Percentiles rank a stretch among this genome's conserved stretches.
Conservation (phyloP, 2,329 filamentous ascomycete species). For the Fusarium subtropicale region DNA sequence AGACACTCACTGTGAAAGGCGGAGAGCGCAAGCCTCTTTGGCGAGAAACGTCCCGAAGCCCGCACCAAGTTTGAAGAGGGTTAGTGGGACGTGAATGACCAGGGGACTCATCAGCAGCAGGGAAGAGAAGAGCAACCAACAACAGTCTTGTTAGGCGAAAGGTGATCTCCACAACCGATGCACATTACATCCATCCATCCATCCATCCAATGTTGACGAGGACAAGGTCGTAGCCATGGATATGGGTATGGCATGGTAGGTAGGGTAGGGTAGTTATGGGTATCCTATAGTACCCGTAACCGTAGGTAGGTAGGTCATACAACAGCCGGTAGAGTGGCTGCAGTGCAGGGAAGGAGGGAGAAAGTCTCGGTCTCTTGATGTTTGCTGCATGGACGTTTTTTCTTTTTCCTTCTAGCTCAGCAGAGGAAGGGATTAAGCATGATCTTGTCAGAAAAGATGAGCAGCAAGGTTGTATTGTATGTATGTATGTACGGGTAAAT, state of each 20-base stretch:
- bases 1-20: slow-evolving; percentile 56
- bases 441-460: background rate
- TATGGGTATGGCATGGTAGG: background rate
- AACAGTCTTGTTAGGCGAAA: slow-evolving; percentile 15
- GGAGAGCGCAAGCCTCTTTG: slow-evolving; percentile 42
- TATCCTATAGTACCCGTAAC: background rate
- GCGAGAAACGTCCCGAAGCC: slow-evolving; percentile 42
- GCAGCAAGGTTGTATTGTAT: slow-evolving; percentile 4
- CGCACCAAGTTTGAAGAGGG: slow-evolving; percentile 22
- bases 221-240: background rate
- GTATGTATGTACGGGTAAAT: background rate
- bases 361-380: background rate
- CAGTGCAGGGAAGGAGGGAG: slow-evolving; percentile 30
- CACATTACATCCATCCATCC: background rate
- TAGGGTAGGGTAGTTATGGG: background rate
- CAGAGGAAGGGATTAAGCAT: background rate
- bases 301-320: slow-evolving; percentile 7
- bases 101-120: slow-evolving; percentile 31
- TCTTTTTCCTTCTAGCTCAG: background rate
- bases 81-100: slow-evolving; percentile 21
- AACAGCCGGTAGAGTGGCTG: slow-evolving; percentile 44
- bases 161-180: slow-evolving; percentile 31
- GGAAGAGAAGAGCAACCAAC: slow-evolving; percentile 28
- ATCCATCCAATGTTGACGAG: background rate
- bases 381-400: slow-evolving; percentile 20